Evolutionary conservation across 345 rosid genomes (phyloP).

Genomic region (Orychophragmus violaceus): DNA sequence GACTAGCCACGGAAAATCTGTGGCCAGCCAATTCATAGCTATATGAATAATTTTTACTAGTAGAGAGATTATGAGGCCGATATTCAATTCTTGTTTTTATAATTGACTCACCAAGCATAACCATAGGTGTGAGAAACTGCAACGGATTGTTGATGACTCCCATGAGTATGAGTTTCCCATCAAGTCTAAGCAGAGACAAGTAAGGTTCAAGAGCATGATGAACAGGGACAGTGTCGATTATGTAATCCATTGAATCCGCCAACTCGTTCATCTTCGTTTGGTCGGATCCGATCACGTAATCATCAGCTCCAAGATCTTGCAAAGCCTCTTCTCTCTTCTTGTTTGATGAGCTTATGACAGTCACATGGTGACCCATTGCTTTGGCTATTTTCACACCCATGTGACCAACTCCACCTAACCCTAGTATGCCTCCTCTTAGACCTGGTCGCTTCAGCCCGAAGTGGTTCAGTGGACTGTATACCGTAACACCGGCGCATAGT

Average conservation of each 20-base stretch:
- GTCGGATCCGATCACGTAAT: conserved; percentile 74
- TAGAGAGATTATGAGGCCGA: too few species aligned
- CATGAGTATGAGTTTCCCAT: conserved; percentile 77
- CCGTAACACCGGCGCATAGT: conserved; percentile 79
- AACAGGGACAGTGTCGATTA: conserved; percentile 84
- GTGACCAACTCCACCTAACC: conserved; percentile 97
- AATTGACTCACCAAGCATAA: conserved; percentile 62
- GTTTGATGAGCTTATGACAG: conserved; percentile 88
- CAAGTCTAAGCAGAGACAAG: conserved; percentile 59
- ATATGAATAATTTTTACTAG: too few species aligned
- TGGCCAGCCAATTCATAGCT: too few species aligned
- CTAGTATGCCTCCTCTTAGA: conserved; percentile 76
- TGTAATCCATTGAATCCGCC: conserved; percentile 73
- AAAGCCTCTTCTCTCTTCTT: conserved; percentile 80
- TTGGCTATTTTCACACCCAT: conserved; percentile 96
- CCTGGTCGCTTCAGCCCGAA: conserved; percentile 62
- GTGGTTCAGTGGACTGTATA: conserved; percentile 81
- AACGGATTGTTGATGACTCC: conserved; percentile 74
- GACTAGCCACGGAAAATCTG: too few species aligned
- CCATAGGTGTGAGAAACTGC: conserved; percentile 63
- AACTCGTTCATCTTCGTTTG: conserved; percentile 46
- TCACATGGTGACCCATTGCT: conserved; percentile 92
- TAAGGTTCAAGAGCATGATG: conserved; percentile 81
- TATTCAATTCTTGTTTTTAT: too few species aligned
- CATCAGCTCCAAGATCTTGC: conserved; percentile 83